These are phyloP conservation scores for Hymenoscyphus scutula DNA, from an alignment of 2,329 filamentous ascomycete species.

Conservation along the genomic window DNA sequence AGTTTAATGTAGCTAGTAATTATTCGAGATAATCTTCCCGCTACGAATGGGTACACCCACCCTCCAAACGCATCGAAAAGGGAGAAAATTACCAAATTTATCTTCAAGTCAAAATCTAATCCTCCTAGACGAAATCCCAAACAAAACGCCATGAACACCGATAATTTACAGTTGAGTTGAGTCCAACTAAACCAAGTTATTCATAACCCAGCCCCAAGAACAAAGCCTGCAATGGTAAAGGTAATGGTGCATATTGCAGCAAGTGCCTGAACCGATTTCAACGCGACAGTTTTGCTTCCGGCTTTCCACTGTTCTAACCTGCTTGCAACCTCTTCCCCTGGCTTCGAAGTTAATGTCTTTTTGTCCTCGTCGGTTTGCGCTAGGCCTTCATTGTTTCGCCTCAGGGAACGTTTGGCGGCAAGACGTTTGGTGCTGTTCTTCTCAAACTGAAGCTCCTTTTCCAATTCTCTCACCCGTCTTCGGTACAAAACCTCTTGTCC, in stretches of 20 bases:
- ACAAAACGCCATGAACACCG: too few species aligned
- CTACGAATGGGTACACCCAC: too few species aligned
- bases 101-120: too few species aligned
- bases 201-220: background rate
- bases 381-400: background rate
- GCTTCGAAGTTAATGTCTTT: background rate
- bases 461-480: constrained; percentile 1
- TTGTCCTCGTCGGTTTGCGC: constrained; percentile 1
- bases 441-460: background rate
- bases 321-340: background rate
- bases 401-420: background rate
- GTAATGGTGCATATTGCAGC: constrained; percentile 4
- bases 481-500: background rate
- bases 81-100: too few species aligned
- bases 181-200: too few species aligned
- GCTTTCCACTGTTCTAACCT: background rate
- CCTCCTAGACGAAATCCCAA: too few species aligned
- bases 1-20: too few species aligned
- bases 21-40: too few species aligned
- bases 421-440: background rate
- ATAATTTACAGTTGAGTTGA: too few species aligned
- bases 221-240: background rate
- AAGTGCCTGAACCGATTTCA: background rate
- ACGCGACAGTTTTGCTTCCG: background rate
- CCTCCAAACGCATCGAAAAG: too few species aligned